Evolutionary conservation across 768 basidiomycete species (phyloP), one percentile per base, ranked within the genome.

Genomic region (Daedaleopsis nitida): DNA sequence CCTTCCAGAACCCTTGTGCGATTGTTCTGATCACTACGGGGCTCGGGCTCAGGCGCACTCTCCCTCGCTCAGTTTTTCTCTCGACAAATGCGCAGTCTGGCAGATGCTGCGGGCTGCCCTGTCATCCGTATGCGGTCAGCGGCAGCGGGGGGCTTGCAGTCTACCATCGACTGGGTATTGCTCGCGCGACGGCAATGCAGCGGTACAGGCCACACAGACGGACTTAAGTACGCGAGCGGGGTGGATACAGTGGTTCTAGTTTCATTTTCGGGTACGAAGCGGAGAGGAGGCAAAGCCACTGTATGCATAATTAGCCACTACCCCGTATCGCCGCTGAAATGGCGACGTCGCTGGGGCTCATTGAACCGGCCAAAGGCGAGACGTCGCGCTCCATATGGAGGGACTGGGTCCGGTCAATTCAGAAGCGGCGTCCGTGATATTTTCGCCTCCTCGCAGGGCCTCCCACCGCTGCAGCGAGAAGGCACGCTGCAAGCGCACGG

Each of bases 1-100:
- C 60, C 21, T 62, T 57, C 60, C 43, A 62, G 60, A 57, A 62
- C 27, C 19, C 35, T 23, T 38, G 37, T 54, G 55, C 49, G 44
- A 10, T 50, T 47, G 55, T 61, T 61, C 60, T 61, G 60, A 61
- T 61, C 55, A 54, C 60, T 49, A 44, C 19, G 39, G 27, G 27
- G 27, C 27, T 32, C 27, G 27, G 4, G 27, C 27, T 32, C 27
- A 7, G 27, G 27, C 27, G 3, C 27, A 32, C 27, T 32, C 4
- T 3, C 27, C 3, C 7, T 32, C 4, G 27, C 27, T 32, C 27
- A 32, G 27, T 7, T 3, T 32, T 32, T 32, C n/a, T n/a, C n/a
- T n/a, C 7, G 27, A 32, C 27, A 32, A 32, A 32, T 32, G 27
- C 27, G 27, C 27, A 32, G 27, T 7, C 7, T 7, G 27, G 27